phyloP scores from a whole-genome alignment of 1,284 basidiomycete species.

The Trametes pubescens region DNA sequence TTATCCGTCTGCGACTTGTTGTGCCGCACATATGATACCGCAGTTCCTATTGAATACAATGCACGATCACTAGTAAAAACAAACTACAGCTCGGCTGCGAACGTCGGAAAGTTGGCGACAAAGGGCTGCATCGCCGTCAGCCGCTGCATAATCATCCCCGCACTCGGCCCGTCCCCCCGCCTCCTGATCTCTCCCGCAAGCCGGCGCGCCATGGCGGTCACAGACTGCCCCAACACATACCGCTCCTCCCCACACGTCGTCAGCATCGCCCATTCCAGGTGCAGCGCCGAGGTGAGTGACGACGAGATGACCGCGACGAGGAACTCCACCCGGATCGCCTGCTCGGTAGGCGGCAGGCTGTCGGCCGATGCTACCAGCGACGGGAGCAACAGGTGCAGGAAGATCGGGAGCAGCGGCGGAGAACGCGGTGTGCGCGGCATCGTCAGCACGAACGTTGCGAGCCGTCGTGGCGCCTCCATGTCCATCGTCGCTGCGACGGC shows the following conservation, averaged over 20 bases:
- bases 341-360: conserved; percentile 49
- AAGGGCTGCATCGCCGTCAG: conserved; percentile 70
- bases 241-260: conserved; percentile 57
- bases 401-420: conserved; percentile 75
- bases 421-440: conserved; percentile 57
- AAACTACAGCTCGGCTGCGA: conserved; percentile 52
- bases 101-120: conserved; percentile 75
- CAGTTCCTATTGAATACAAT: conserved; percentile 3
- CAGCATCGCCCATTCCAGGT: conserved; percentile 72
- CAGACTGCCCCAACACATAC: conserved; percentile 64
- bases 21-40: conserved; percentile 13
- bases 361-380: conserved; percentile 65
- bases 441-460: conserved; percentile 71
- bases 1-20: conserved; percentile 14
- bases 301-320: conserved; percentile 69
- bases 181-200: conserved; percentile 64
- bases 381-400: conserved; percentile 70
- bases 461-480: conserved; percentile 65
- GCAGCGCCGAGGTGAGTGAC: conserved; percentile 66
- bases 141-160: conserved; percentile 60
- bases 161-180: conserved; percentile 60
- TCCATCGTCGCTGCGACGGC: conserved; percentile 24
- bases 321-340: conserved; percentile 64
- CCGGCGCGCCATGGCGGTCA: conserved; percentile 66
- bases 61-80: neutral